A percentile compares a stretch with the other conserved stretches of the same genome.
Evolutionary conservation across 2,329 filamentous ascomycete species (phyloP).

Genomic region (Neopestalotiopsis rosae): DNA sequence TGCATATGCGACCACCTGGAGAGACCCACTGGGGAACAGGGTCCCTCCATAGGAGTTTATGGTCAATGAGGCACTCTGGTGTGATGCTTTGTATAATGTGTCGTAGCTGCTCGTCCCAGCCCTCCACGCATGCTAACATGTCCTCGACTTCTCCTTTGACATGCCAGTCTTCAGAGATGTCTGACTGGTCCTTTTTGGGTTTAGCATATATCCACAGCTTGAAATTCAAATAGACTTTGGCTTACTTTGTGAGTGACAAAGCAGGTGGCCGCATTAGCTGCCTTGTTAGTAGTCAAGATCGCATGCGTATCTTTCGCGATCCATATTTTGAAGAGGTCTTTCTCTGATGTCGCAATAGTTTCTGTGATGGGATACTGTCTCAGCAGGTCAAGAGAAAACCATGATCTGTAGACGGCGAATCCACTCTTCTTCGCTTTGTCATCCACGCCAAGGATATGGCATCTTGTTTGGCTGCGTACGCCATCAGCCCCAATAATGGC

Average conservation of each 20-base stretch:
- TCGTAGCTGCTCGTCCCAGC: background rate
- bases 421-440: background rate
- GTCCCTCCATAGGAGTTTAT: background rate
- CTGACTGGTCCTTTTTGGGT: background rate
- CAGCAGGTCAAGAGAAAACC: background rate
- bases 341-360: background rate
- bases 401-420: background rate
- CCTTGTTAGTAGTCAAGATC: background rate
- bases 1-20: background rate
- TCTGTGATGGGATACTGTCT: background rate
- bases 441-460: background rate
- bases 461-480: background rate
- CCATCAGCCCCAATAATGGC: background rate
- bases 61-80: conserved; percentile 1
- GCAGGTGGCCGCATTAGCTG: background rate
- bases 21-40: background rate
- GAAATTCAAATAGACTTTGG: background rate
- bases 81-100: background rate
- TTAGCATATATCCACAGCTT: background rate
- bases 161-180: background rate
- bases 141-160: background rate
- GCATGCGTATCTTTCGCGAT: background rate
- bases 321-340: background rate
- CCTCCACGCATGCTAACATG: background rate
- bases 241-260: background rate